Percentiles rank a stretch among this genome's conserved stretches.
These are phyloP conservation scores for Coprinellus micaceus DNA, from an alignment of 768 basidiomycete genomes.

Conservation along the genomic window DNA sequence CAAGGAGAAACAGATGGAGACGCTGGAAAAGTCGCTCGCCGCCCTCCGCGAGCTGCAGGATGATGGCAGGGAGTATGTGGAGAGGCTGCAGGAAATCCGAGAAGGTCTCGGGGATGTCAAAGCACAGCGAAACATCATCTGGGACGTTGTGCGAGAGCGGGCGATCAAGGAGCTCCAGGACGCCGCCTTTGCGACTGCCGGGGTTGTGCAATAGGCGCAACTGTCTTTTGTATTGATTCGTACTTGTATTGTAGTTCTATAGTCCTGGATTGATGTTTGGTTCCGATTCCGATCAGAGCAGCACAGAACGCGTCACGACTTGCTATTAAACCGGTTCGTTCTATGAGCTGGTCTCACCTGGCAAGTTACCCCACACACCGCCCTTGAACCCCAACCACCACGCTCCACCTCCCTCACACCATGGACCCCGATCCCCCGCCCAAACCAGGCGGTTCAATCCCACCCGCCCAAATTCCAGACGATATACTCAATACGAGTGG, in stretches of 20 bases:
- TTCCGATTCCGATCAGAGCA: conserved; percentile 8
- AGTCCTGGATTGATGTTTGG: background rate
- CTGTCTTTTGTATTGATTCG: background rate
- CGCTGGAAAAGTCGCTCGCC: conserved; percentile 70
- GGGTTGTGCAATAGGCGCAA: conserved; percentile 13
- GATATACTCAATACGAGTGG: conserved; percentile 28
- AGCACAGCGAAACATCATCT: conserved; percentile 67
- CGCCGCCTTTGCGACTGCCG: conserved; percentile 41
- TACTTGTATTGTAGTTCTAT: background rate
- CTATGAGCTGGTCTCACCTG: conserved; percentile 3
- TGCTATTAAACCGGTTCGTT: background rate
- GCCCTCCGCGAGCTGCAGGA: conserved; percentile 78
- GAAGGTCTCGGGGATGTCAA: conserved; percentile 75
- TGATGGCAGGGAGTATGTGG: conserved; percentile 83
- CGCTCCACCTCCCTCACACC: conserved; percentile 45
- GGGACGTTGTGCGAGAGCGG: conserved; percentile 71
- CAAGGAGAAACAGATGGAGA: conserved; percentile 63
- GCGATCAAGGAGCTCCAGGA: conserved; percentile 76
- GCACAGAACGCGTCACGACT: conserved; percentile 3
- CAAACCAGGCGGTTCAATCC: conserved; percentile 8
- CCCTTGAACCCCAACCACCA: conserved; percentile 19
- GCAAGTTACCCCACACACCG: background rate
- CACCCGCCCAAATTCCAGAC: conserved; percentile 20
- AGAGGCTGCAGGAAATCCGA: conserved; percentile 78
- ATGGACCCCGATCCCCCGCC: conserved; percentile 39